Percentiles rank a stretch among this genome's conserved stretches.
phyloP scores from a whole-genome alignment of 2,329 filamentous ascomycete species.

The Xenoacremonium recifei region DNA sequence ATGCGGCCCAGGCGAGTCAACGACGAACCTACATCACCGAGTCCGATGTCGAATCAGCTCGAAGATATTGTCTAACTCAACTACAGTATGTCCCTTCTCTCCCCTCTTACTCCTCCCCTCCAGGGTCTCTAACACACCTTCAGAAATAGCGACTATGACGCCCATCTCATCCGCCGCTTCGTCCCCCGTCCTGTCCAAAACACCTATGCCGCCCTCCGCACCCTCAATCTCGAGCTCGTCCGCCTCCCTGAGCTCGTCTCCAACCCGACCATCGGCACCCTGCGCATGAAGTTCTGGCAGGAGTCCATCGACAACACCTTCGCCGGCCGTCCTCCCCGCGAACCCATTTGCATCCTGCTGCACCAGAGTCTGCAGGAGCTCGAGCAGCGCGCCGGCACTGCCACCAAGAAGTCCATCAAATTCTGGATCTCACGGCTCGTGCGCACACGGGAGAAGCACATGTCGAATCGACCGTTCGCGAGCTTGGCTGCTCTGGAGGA shows the following conservation, averaged over 20 bases:
- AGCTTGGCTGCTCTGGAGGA: slow-evolving; percentile 73
- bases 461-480: slow-evolving; percentile 80
- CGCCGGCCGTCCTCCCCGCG: slow-evolving; percentile 75
- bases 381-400: slow-evolving; percentile 40
- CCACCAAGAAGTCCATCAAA: slow-evolving; percentile 54
- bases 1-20: slow-evolving; percentile 19
- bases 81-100: slow-evolving; percentile 39
- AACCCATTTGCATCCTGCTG: slow-evolving; percentile 86
- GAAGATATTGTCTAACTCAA: slow-evolving; percentile 54
- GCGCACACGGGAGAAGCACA: slow-evolving; percentile 75
- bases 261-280: slow-evolving; percentile 78
- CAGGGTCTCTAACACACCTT: slow-evolving; percentile 7
- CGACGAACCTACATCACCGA: slow-evolving; percentile 49
- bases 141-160: slow-evolving; percentile 86
- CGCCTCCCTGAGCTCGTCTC: slow-evolving; percentile 87
- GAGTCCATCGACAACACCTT: slow-evolving; percentile 80
- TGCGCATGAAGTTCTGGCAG: slow-evolving; percentile 95
- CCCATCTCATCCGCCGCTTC: slow-evolving; percentile 82
- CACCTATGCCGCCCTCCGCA: slow-evolving; percentile 85
- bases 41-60: slow-evolving; percentile 51
- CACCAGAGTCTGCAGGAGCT: slow-evolving; percentile 68
- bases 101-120: neutral
- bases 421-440: slow-evolving; percentile 78
- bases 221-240: slow-evolving; percentile 90
- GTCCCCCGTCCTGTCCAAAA: slow-evolving; percentile 72